These are phyloP conservation scores for Barnettozyma siamensis DNA, from an alignment of 805 yeast genomes.

Conservation along the genomic window DNA sequence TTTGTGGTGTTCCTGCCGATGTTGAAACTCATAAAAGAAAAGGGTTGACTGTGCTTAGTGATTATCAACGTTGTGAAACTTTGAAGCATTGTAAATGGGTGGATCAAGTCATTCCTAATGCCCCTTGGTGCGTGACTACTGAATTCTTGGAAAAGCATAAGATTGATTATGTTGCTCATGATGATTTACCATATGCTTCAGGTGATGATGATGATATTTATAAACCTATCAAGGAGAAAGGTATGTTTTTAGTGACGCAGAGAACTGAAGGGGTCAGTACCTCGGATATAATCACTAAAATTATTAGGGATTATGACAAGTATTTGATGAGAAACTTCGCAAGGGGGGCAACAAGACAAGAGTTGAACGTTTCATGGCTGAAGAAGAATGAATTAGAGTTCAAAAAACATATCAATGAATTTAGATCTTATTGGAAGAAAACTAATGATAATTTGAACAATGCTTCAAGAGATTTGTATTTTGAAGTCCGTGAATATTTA, in stretches of 20 bases:
- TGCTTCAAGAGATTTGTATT: conserved; percentile 76
- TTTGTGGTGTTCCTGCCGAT: conserved; percentile 91
- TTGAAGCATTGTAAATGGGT: conserved; percentile 94
- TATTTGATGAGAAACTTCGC: conserved; percentile 96
- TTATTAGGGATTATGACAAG: conserved; percentile 93
- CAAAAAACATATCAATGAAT: conserved; percentile 83
- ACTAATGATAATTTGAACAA: conserved; percentile 63
- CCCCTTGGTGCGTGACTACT: conserved; percentile 92
- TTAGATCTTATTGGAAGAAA: conserved; percentile 78
- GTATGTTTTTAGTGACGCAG: conserved; percentile 90
- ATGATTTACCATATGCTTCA: conserved; percentile 90
- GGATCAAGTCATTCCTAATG: conserved; percentile 89
- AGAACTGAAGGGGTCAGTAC: conserved; percentile 96
- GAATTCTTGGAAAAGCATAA: conserved; percentile 72
- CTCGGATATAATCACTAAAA: conserved; percentile 90
- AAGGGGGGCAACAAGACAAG: conserved; percentile 95
- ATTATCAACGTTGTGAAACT: conserved; percentile 86
- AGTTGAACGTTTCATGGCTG: conserved; percentile 93
- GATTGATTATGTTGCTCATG: conserved; percentile 96
- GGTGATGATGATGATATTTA: conserved; percentile 90
- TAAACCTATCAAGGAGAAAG: conserved; percentile 83
- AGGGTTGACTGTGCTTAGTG: conserved; percentile 88
- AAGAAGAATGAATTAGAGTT: conserved; percentile 94
- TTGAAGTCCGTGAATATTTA: conserved; percentile 75
- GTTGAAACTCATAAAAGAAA: conserved; percentile 85